Conservation (phyloP, 139 green algal genomes). For the Spirogloea muscicola region DNA sequence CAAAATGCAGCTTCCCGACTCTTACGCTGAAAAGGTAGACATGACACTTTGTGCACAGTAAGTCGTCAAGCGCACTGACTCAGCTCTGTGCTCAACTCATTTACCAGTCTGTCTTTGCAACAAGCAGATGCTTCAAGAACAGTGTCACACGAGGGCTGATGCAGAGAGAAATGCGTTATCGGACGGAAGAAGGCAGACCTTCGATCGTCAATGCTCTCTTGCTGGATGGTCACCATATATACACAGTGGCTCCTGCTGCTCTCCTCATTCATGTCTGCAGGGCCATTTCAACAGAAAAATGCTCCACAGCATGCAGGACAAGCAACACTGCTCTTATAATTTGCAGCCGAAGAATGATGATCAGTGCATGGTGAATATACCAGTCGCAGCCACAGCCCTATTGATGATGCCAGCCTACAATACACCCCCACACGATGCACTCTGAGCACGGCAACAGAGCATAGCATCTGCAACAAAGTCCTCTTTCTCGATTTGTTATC, state of each 20-base stretch:
- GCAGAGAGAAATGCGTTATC: neutral
- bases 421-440: no score
- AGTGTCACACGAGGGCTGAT: neutral
- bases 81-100: neutral
- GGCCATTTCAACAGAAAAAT: neutral
- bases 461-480: neutral
- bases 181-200: neutral
- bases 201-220: neutral
- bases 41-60: neutral
- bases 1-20: slow-evolving; percentile 41
- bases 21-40: slow-evolving; percentile 26
- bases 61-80: neutral
- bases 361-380: neutral
- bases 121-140: neutral
- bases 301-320: neutral
- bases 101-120: neutral
- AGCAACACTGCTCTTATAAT: neutral
- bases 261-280: slow-evolving; percentile 43
- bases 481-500: neutral
- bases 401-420: slow-evolving; percentile 18
- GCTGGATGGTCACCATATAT: slow-evolving; percentile 18
- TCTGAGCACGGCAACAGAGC: no score
- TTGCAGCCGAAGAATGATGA: neutral
- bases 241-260: slow-evolving; percentile 45
- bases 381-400: slow-evolving; percentile 10